Base-by-base conservation (phyloP, 192 early-diverging fungal genomes). In the Entomortierella parvispora region DNA sequence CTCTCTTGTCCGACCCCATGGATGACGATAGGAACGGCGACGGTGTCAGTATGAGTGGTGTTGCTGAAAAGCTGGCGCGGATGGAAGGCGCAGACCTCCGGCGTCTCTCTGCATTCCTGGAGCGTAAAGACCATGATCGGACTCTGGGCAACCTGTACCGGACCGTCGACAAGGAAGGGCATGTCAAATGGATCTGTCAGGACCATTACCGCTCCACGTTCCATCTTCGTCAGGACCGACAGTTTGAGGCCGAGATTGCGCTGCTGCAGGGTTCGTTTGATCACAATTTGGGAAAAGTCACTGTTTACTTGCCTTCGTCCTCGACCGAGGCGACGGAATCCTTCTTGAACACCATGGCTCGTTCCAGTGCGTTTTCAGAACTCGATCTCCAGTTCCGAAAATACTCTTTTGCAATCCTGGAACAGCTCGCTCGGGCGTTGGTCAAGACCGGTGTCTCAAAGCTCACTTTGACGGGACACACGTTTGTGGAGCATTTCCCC, bases 171-270 rank as follows among this genome's bases (percentile, higher is more conserved):
- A 47, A 23, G 4, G 18, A 59, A 15, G 72, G 72, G 7, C 72
- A 77, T 61, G 65, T 77, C 53, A 62, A 63, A 9, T 77, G 72
- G 72, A 77, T 77, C 52, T 77, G 72, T 48, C 55, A 62, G 28
- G 72, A 77, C 34, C 72, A 77, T 46, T 68, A 68, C 42, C 62
- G 57, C 26, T 59, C 72, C 3, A 77, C 72, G 12, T 77, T 68
- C 31, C 72, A 68, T 34, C 51, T 51, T 23, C 33, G 50, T 50
- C 65, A 68, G 31, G 72, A 77, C 23, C 59, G 60, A 22, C 65
- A 62, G 29, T 77, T 77, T 14, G 72, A 77, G 29, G 46, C 29
- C n/a, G 65, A 77, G 48, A 53, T 77, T 22, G 4, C 7, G 15
- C 25, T 58, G 28, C 62, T 68, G 47, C 59, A 47, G 15, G 72